A percentile compares a stretch with the other conserved stretches of the same genome.
phyloP scores from a whole-genome alignment of 495 filamentous ascomycete species.

The Ramalina intermedia region DNA sequence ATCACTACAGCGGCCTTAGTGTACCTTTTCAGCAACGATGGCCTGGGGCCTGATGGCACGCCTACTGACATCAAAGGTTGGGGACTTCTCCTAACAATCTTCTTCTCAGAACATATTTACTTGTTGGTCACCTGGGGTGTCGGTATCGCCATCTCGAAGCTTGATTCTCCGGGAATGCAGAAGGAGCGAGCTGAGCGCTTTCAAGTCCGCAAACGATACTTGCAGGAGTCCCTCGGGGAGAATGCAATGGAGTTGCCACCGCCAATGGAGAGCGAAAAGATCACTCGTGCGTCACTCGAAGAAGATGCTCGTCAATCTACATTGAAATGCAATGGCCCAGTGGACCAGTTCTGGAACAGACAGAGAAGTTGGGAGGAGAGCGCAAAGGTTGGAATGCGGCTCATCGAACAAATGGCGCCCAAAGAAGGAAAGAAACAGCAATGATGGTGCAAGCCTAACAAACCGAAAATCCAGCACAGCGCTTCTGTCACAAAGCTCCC shows the following conservation, averaged over 20 bases:
- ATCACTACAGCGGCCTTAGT: conserved; percentile 72
- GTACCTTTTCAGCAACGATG: conserved; percentile 67
- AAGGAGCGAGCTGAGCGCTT: conserved; percentile 69
- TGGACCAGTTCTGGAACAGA: conserved; percentile 53
- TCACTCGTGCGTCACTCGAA: conserved; percentile 33
- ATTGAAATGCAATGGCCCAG: conserved; percentile 34
- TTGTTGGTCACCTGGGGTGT: conserved; percentile 58
- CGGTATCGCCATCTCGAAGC: conserved; percentile 51
- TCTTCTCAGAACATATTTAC: conserved; percentile 80
- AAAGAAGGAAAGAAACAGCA: conserved; percentile 43
- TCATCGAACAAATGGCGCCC: conserved; percentile 37
- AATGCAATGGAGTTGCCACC: conserved; percentile 14
- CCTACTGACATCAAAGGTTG: conserved; percentile 60
- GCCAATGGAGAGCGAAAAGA: conserved; percentile 24
- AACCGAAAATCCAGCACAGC: too few relatives aligned
- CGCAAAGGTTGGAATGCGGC: conserved; percentile 37
- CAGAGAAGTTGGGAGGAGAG: conserved; percentile 51
- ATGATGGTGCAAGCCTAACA: conserved; percentile 14
- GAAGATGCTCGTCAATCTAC: conserved; percentile 55
- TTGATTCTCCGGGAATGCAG: conserved; percentile 71
- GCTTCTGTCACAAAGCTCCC: too few relatives aligned
- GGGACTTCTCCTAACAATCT: conserved; percentile 69
- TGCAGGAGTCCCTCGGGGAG: conserved; percentile 45
- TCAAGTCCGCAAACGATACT: conserved; percentile 52
- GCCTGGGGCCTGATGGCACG: conserved; percentile 38